phyloP scores from a whole-genome alignment of 768 basidiomycete genomes.

The Coprinellus micaceus region DNA sequence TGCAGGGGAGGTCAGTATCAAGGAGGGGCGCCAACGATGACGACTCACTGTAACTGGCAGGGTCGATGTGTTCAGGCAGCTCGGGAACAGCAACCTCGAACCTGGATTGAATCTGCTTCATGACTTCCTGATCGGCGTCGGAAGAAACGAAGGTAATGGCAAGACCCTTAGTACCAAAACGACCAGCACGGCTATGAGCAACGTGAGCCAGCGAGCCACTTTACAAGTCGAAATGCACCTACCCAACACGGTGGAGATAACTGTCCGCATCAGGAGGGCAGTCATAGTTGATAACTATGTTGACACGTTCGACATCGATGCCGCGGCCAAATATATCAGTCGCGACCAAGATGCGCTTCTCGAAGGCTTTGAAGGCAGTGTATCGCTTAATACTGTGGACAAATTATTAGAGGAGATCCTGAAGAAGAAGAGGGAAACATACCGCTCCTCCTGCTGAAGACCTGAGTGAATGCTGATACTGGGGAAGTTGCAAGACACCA shows the following conservation, averaged over 20 bases:
- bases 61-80: constrained; percentile 90
- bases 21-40: background rate
- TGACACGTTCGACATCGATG: constrained; percentile 99
- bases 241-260: constrained; percentile 98
- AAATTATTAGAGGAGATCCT: constrained; percentile 2
- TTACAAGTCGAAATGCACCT: constrained; percentile 22
- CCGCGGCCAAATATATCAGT: constrained; percentile 99
- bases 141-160: constrained; percentile 95
- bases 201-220: background rate
- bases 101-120: constrained; percentile 89
- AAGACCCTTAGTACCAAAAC: constrained; percentile 99
- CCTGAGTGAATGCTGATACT: constrained; percentile 97
- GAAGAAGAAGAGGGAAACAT: constrained; percentile 23
- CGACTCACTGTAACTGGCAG: constrained; percentile 89
- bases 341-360: constrained; percentile 97
- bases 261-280: constrained; percentile 96
- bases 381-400: constrained; percentile 80
- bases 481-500: constrained; percentile 97
- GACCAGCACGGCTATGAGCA: constrained; percentile 80
- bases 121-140: constrained; percentile 89
- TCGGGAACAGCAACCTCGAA: constrained; percentile 98
- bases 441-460: constrained; percentile 95
- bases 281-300: constrained; percentile 99
- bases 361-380: constrained; percentile 97
- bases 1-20: constrained; percentile 17